Base-by-base conservation (phyloP, 495 filamentous ascomycete genomes). In the Trichoderma erinaceum region DNA sequence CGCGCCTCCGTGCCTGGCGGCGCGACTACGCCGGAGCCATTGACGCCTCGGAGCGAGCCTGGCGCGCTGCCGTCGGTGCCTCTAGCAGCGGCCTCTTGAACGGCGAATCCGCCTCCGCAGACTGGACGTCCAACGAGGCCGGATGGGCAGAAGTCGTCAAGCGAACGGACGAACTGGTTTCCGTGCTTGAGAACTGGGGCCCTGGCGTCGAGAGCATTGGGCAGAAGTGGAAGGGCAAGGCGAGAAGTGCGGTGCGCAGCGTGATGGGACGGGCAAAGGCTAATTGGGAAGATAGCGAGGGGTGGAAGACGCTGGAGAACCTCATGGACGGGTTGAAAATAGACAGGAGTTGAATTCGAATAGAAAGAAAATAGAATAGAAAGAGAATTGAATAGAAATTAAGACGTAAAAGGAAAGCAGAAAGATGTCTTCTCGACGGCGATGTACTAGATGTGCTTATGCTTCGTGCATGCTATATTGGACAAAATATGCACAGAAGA, bases 11-110 rank as follows among this genome's bases (percentile, higher is more conserved):
- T 21, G 77, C 89, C 13, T 96, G 89, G 84, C 83, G 85, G 18
- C 75, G 84, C 10, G 87, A 86, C 35, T 92, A 89, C 4, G 77
- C 77, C 0, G 86, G 87, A 29, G 90, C 93, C 3, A 78, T 99
- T 1, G 90, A 90, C 29, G 90, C 90, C 0, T 85, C 93, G 2
- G 95, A 98, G 80, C 92, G 91, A 74, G 92, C 91, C 2, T 98
- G 93, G 92, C 84, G 95, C 0, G 87, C 89, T 3, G 82, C 85
- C 1, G 75, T 86, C 41, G 84, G 82, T 58, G 76, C 77, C 13
- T 74, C 74, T 5, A 73, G 70, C n/a, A 68, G 69, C 8, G 71
- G 70, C 1, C 56, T 72, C 21, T 2, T 65, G 12, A 41, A 61
- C 18, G 35, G 71, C 6, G 35, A 75, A 1, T 73, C 68, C 0